phyloP scores from a whole-genome alignment of 805 yeast species.

The Schwanniomyces vanrijiae region DNA sequence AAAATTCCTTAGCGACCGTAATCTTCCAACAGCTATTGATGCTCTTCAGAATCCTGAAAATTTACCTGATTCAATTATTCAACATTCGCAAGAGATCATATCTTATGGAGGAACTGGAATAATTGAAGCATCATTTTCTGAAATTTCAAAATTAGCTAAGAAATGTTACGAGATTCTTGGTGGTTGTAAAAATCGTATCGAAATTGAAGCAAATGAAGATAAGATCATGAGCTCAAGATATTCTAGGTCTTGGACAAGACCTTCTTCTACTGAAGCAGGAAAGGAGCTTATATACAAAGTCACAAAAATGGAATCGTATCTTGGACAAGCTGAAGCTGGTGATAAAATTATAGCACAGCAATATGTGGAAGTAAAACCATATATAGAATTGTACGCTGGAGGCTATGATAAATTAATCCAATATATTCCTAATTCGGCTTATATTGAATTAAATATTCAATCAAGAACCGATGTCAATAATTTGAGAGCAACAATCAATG shows the following conservation, averaged over 20 bases:
- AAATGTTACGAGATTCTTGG: conserved; percentile 44
- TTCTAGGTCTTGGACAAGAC: conserved; percentile 59
- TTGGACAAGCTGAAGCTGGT: conserved; percentile 59
- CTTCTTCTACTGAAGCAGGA: conserved; percentile 46
- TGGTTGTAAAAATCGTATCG: conserved; percentile 46
- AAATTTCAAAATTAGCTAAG: conserved; percentile 43
- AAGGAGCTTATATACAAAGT: conserved; percentile 39
- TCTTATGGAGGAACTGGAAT: conserved; percentile 51
- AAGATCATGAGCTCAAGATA: conserved; percentile 46
- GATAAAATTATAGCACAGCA: conserved; percentile 54
- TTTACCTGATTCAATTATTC: conserved; percentile 57
- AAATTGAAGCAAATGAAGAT: conserved; percentile 57
- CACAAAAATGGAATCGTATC: conserved; percentile 45
- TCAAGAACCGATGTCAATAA: conserved; percentile 34
- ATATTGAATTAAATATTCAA: conserved; percentile 33
- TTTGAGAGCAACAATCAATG: conserved; percentile 33
- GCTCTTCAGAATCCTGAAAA: conserved; percentile 55
- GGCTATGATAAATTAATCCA: conserved; percentile 32
- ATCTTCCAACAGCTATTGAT: conserved; percentile 65
- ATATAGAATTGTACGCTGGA: conserved; percentile 44
- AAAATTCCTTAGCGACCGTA: conserved; percentile 44
- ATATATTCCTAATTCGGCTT: conserved; percentile 42
- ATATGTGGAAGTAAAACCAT: conserved; percentile 48
- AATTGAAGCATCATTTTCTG: conserved; percentile 43
- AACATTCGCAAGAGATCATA: conserved; percentile 54